Conservation (phyloP, 495 filamentous ascomycete species). For the Penicillium malachiteum region DNA sequence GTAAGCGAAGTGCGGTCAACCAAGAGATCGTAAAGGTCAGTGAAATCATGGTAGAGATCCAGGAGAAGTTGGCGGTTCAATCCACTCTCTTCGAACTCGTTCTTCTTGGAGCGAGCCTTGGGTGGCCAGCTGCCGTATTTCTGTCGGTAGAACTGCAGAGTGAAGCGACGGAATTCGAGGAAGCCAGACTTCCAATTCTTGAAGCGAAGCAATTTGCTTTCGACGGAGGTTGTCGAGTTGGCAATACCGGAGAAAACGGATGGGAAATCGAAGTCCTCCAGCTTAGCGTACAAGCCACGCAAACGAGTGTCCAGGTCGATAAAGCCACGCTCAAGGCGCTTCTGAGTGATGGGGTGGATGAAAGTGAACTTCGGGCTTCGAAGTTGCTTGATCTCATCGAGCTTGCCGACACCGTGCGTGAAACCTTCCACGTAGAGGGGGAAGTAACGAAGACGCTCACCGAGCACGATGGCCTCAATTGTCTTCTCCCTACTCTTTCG, state of each 20-base stretch:
- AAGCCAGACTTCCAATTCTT: constrained; percentile 78
- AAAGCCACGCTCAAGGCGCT: constrained; percentile 75
- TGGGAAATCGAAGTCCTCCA: constrained; percentile 87
- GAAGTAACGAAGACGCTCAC: constrained; percentile 79
- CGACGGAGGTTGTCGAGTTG: constrained; percentile 68
- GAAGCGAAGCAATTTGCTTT: constrained; percentile 77
- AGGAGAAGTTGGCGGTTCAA: constrained; percentile 80
- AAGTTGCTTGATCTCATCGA: constrained; percentile 67
- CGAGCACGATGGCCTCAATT: constrained; percentile 82
- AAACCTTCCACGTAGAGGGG: constrained; percentile 88
- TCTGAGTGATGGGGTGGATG: constrained; percentile 68
- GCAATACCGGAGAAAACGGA: constrained; percentile 86
- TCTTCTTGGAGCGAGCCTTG: constrained; percentile 88
- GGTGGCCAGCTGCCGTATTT: constrained; percentile 93
- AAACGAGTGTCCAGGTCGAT: constrained; percentile 73
- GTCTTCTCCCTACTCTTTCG: constrained; percentile 83
- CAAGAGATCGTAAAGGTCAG: constrained; percentile 81
- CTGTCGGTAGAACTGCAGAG: constrained; percentile 74
- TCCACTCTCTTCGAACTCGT: constrained; percentile 78
- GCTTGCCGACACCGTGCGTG: constrained; percentile 88
- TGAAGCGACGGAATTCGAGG: constrained; percentile 68
- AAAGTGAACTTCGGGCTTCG: constrained; percentile 65
- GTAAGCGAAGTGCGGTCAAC: constrained; percentile 66
- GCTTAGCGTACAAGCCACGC: constrained; percentile 61
- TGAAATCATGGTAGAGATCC: constrained; percentile 82